Evolutionary conservation across 2,329 filamentous ascomycete species (phyloP).

Genomic region (Orbilia quercus): DNA sequence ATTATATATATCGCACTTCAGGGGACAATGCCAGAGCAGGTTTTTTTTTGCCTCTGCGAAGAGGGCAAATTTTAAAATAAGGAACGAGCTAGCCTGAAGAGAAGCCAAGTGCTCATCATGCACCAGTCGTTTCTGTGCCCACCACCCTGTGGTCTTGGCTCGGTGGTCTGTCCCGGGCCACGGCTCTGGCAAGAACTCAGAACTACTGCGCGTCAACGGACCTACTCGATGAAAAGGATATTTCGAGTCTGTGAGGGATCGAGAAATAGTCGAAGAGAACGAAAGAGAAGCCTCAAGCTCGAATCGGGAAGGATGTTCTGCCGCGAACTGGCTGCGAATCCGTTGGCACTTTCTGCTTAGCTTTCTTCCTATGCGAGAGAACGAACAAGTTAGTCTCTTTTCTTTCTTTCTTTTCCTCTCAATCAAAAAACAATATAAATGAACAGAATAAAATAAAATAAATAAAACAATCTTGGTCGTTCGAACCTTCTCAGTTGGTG

Average conservation of each 20-base stretch:
- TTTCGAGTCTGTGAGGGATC: conserved; percentile 1
- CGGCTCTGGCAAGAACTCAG: too few relatives aligned
- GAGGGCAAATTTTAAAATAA: conserved; percentile 54
- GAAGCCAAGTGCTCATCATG: background rate
- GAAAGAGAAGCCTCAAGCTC: background rate
- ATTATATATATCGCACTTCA: conserved; percentile 47
- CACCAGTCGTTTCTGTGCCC: conserved; percentile 25
- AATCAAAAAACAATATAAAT: background rate
- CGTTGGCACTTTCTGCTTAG: conserved; percentile 2
- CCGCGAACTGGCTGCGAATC: conserved; percentile 21
- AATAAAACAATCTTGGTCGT: background rate
- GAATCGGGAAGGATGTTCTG: conserved; percentile 28
- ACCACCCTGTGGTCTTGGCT: too few relatives aligned
- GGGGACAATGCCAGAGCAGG: conserved; percentile 6
- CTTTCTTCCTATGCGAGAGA: background rate
- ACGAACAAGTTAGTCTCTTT: background rate
- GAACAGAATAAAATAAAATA: background rate
- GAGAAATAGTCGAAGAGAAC: conserved; percentile 10
- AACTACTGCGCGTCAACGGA: too few relatives aligned
- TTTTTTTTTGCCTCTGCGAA: conserved; percentile 12
- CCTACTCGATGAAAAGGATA: conserved; percentile 3
- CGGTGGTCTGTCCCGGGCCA: background rate
- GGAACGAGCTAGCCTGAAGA: conserved; percentile 27
- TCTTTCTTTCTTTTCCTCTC: background rate
- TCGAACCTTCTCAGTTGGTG: conserved; percentile 44